These are phyloP conservation scores for Corymbia citriodora DNA, from an alignment of 441 rosid species.

Conservation along the genomic window DNA sequence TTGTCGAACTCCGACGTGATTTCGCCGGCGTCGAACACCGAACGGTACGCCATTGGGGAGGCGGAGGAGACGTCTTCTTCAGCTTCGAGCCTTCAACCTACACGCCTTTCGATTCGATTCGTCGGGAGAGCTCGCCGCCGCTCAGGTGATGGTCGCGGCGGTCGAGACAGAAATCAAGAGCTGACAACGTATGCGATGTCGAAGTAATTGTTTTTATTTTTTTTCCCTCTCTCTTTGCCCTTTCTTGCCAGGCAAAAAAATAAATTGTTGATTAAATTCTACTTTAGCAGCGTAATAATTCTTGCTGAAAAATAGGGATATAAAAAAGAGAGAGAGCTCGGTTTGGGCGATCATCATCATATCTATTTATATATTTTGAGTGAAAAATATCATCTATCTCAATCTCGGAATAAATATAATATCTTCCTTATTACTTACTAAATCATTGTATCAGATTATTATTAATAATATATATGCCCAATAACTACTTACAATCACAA, in stretches of 20 bases:
- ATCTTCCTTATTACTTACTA: not conserved
- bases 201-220: not conserved
- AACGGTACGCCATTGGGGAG: conserved; percentile 23
- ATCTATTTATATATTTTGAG: not conserved
- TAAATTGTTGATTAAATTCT: not conserved
- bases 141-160: not conserved
- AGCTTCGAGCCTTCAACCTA: not conserved
- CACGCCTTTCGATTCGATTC: not conserved
- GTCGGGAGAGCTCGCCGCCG: not conserved
- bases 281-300: not conserved
- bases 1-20: conserved; percentile 48
- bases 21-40: conserved; percentile 65
- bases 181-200: not conserved
- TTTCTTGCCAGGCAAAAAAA: not conserved
- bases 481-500: not conserved
- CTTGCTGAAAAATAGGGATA: not conserved
- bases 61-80: not conserved
- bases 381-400: not conserved
- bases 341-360: not conserved
- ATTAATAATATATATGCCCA: not conserved
- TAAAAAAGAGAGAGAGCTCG: not conserved
- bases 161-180: not conserved
- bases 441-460: not conserved
- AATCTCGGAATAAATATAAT: not conserved
- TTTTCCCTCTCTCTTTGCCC: not conserved